Evolutionary conservation across 257 asterid species (phyloP), one percentile per base, ranked within the genome.

Genomic region (Petrea volubilis): DNA sequence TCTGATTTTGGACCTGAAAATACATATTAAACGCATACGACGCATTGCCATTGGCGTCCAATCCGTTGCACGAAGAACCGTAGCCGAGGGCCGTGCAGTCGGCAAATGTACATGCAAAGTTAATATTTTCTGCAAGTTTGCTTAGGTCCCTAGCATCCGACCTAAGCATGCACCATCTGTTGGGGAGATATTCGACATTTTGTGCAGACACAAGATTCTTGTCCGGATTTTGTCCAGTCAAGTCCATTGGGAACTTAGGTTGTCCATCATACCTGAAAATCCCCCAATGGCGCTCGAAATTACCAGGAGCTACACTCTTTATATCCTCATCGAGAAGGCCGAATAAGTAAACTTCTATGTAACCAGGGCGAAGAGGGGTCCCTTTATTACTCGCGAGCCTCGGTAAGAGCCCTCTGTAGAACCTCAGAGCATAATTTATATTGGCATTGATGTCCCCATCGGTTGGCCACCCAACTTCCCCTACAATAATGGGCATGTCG

Each of bases 381-480:
- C 96, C 96, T 60, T 28, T 81, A 56, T 89, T 89, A 34, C 83
- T 72, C 7, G 86, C 92, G 18, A 89, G 92, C 61, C 87, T 79
- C 2, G 88, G 86, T 52, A 89, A 57, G 61, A 89, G 95, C 5
- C 92, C 96, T 69, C 78, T 76, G 46, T 87, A 89, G 80, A 89
- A 89, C 67, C 93, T 79, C 70, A 80, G 59, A 8, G 88, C 96
- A 20, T 38, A 74, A 74, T 83, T 74, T 24, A 75, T 50, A 62
- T 87, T 89, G 70, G 90, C 96, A 6, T 89, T 83, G 68, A 57
- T 76, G 75, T 87, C 92, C 31, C 95, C 96, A 41, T 85, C 85
- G 0, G 95, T 89, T 0, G 96, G 96, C 96, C 96, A 89, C 34
- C 96, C 96, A 51, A 87, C 96, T 81, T 89, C 95, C 68, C 96